These are phyloP conservation scores for Amphicarpaea edgeworthii DNA, from an alignment of 306 rosid species.

Conservation along the genomic window DNA sequence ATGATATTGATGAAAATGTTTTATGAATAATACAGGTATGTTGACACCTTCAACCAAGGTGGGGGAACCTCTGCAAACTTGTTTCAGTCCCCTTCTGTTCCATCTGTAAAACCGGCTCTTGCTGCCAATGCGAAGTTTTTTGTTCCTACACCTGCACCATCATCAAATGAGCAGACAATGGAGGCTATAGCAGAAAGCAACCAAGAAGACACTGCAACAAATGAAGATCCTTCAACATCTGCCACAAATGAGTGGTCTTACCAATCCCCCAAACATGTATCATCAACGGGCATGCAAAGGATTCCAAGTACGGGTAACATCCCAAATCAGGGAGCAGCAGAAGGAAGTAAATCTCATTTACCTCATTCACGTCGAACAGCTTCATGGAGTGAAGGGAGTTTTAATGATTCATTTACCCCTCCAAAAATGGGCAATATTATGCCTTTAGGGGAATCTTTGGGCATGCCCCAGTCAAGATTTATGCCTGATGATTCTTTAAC, in stretches of 20 bases:
- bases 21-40: constrained; percentile 71
- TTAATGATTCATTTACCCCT: constrained; percentile 60
- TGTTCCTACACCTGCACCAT: constrained; percentile 65
- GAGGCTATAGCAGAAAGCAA: constrained; percentile 68
- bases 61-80: constrained; percentile 71
- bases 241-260: constrained; percentile 55
- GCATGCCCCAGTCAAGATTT: constrained; percentile 59
- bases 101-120: constrained; percentile 69
- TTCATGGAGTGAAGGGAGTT: constrained; percentile 86
- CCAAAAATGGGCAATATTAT: constrained; percentile 46
- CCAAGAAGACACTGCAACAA: constrained; percentile 59
- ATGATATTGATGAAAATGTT: constrained; percentile 44
- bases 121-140: constrained; percentile 82
- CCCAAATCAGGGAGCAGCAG: constrained; percentile 47
- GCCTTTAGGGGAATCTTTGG: constrained; percentile 62
- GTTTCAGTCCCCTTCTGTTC: constrained; percentile 76
- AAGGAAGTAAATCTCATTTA: constrained; percentile 42
- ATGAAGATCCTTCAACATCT: constrained; percentile 61
- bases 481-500: constrained; percentile 51
- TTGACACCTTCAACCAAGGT: constrained; percentile 91
- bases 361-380: constrained; percentile 74
- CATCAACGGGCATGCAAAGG: constrained; percentile 58
- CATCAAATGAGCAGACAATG: constrained; percentile 61
- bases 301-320: constrained; percentile 76
- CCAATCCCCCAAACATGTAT: constrained; percentile 47